Percentiles rank a stretch among this genome's conserved stretches.
Evolutionary conservation across 177 flowering plant genomes (phyloP).

Genomic region (Telopea speciosissima): DNA sequence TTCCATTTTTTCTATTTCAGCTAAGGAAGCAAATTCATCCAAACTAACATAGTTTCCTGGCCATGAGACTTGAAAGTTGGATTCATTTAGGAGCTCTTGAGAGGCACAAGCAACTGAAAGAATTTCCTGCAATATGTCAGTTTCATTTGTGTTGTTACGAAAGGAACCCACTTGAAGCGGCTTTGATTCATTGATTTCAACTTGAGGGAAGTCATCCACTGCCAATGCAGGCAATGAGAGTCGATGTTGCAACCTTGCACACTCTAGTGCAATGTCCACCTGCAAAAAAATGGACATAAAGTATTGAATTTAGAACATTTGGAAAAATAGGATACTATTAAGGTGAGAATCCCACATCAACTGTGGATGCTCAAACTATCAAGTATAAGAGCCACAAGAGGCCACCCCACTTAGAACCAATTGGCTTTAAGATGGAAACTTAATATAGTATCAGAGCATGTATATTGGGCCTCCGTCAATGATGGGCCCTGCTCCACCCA

Average conservation of each 20-base stretch:
- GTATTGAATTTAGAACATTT: too few relatives aligned
- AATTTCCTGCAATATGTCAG: slow-evolving; percentile 56
- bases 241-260: slow-evolving; percentile 76
- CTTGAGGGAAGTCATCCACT: slow-evolving; percentile 51
- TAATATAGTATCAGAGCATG: too few relatives aligned
- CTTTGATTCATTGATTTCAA: slow-evolving; percentile 18
- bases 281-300: slow-evolving; percentile 16
- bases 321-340: too few relatives aligned
- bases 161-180: slow-evolving; percentile 18
- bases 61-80: slow-evolving; percentile 29
- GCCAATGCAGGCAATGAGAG: slow-evolving; percentile 60
- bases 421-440: too few relatives aligned
- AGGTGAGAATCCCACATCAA: too few relatives aligned
- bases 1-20: slow-evolving; percentile 4
- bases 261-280: slow-evolving; percentile 80
- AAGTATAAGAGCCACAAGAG: too few relatives aligned
- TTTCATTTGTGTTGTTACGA: slow-evolving; percentile 17
- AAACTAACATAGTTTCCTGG: slow-evolving; percentile 24
- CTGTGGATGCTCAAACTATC: too few relatives aligned
- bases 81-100: slow-evolving; percentile 38
- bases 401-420: too few relatives aligned
- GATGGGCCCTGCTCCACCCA: too few relatives aligned
- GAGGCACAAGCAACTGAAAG: slow-evolving; percentile 69
- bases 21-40: slow-evolving; percentile 32
- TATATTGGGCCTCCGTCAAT: too few relatives aligned